Evolutionary conservation across 2,329 filamentous ascomycete species (phyloP).

Genomic region (Penicillium occitanis): DNA sequence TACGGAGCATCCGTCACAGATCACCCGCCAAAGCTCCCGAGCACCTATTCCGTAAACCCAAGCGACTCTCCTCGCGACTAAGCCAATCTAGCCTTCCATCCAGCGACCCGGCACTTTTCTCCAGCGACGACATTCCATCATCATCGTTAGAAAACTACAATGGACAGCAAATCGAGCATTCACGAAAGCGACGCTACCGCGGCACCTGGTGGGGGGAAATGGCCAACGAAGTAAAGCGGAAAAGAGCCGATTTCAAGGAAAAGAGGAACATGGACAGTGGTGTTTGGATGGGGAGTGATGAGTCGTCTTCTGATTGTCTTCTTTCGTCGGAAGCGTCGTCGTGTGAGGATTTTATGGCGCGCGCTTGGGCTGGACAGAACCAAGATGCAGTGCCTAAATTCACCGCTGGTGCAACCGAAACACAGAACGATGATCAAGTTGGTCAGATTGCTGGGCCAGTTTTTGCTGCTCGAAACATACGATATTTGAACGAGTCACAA

Average conservation of each 20-base stretch:
- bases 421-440: not conserved
- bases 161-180: conserved; percentile 10
- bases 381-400: conserved; percentile 15
- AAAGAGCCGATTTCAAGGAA: conserved; percentile 45
- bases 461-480: conserved; percentile 23
- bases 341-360: conserved; percentile 36
- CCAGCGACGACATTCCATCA: conserved; percentile 48
- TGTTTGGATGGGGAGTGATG: conserved; percentile 51
- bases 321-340: conserved; percentile 35
- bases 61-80: conserved; percentile 27
- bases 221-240: conserved; percentile 38
- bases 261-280: conserved; percentile 49
- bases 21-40: conserved; percentile 28
- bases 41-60: conserved; percentile 21
- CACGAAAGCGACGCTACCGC: conserved; percentile 41
- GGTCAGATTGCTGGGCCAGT: conserved; percentile 11
- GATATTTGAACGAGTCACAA: conserved; percentile 32
- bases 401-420: not conserved
- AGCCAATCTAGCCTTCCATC: conserved; percentile 42
- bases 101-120: conserved; percentile 49
- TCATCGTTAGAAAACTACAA: conserved; percentile 48
- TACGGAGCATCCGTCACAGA: conserved; percentile 38
- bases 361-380: conserved; percentile 4
- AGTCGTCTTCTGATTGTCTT: conserved; percentile 36
- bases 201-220: conserved; percentile 49